phyloP scores from a whole-genome alignment of 75 land plant species.

The Sequoiadendron giganteum region DNA sequence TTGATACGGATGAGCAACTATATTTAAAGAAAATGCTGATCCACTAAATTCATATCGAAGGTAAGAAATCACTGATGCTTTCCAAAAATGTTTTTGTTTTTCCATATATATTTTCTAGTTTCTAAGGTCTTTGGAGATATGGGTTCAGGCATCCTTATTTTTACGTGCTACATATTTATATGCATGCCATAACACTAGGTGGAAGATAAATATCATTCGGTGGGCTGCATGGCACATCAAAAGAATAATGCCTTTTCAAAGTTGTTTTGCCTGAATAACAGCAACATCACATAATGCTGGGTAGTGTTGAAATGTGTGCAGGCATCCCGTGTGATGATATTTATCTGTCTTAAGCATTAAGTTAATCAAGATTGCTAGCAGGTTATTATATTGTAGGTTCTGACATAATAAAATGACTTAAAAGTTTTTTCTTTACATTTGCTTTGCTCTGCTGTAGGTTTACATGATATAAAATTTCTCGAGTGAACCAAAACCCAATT shows the following conservation, averaged over 20 bases:
- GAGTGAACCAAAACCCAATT: background rate
- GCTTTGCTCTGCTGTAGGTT: background rate
- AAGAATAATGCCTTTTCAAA: background rate
- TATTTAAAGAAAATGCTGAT: constrained; percentile 11
- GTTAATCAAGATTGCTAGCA: background rate
- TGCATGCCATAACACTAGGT: background rate
- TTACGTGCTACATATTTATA: background rate
- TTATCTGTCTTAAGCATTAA: background rate
- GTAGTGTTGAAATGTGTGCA: background rate
- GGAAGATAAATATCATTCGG: background rate
- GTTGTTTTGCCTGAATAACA: background rate
- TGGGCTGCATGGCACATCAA: background rate
- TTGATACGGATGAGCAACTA: constrained; percentile 13
- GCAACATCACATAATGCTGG: background rate
- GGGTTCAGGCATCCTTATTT: background rate
- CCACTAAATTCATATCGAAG: background rate
- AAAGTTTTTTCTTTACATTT: background rate
- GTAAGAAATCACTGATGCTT: background rate
- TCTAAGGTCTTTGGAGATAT: background rate
- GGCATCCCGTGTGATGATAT: background rate
- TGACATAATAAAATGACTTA: background rate
- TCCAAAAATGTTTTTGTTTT: background rate
- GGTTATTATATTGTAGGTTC: background rate
- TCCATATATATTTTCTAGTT: background rate
- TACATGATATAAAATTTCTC: background rate